A percentile compares a stretch with the other conserved stretches of the same genome.
Evolutionary conservation across 345 rosid species (phyloP).

Genomic region (Gossypium turneri): DNA sequence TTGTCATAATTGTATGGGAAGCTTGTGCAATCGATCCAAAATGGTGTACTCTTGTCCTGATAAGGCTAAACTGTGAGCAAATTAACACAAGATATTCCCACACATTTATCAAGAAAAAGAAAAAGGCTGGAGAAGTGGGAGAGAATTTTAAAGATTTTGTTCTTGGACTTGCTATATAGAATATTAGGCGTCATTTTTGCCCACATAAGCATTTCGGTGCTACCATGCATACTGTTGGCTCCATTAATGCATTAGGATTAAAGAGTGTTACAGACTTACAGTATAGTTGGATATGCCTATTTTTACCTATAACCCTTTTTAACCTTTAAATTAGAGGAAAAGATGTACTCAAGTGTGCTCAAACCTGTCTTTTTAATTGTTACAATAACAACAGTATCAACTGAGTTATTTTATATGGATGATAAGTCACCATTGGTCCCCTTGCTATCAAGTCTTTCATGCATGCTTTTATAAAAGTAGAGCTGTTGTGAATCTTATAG

Average conservation of each 20-base stretch:
- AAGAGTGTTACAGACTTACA: background rate
- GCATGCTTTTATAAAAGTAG: background rate
- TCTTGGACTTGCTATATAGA: background rate
- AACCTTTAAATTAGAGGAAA: no score
- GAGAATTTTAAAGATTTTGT: constrained; percentile 8
- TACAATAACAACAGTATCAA: no score
- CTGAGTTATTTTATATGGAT: no score
- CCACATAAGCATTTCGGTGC: background rate
- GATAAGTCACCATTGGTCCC: background rate
- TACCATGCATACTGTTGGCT: background rate
- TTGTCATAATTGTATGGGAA: background rate
- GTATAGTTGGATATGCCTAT: background rate
- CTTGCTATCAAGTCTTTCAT: background rate
- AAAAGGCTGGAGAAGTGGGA: background rate
- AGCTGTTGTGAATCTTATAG: background rate
- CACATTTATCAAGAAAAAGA: background rate
- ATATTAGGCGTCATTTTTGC: background rate
- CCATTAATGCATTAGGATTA: background rate
- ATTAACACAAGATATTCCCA: background rate
- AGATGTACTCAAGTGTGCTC: no score
- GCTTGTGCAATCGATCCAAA: background rate
- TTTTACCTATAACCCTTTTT: no score
- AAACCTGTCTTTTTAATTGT: no score
- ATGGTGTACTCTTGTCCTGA: background rate
- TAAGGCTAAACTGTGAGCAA: background rate